phyloP scores from a whole-genome alignment of 495 filamentous ascomycete genomes.

The Xylaria intraflava region DNA sequence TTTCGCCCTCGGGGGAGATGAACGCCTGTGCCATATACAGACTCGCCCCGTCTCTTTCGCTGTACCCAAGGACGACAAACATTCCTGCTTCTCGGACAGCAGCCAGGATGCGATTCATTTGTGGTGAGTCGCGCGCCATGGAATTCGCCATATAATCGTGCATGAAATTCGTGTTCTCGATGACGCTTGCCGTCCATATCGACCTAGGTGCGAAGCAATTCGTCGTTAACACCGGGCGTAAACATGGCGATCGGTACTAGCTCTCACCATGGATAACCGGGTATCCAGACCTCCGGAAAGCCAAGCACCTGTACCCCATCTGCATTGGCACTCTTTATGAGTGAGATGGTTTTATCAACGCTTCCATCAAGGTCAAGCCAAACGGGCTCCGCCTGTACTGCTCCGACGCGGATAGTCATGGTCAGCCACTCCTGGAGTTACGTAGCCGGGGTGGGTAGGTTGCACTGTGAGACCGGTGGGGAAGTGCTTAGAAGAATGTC shows the following conservation, averaged over 20 bases:
- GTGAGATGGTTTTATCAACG: conserved; percentile 45
- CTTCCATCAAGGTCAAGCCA: conserved; percentile 48
- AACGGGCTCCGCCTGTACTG: conserved; percentile 47
- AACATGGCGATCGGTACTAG: conserved; percentile 31
- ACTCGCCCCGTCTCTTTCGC: conserved; percentile 39
- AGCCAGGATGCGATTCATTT: conserved; percentile 43
- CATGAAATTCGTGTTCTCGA: conserved; percentile 38
- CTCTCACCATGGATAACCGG: conserved; percentile 51
- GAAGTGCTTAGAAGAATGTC: too few species aligned
- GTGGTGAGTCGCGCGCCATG: conserved; percentile 34
- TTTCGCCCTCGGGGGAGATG: conserved; percentile 41
- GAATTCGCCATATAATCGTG: conserved; percentile 48
- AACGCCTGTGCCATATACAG: conserved; percentile 53
- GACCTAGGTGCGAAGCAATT: conserved; percentile 24
- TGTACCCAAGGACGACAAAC: conserved; percentile 47
- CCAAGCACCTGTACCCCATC: conserved; percentile 46
- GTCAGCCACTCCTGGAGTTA: neutral
- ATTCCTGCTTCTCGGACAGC: conserved; percentile 39
- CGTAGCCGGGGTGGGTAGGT: too few species aligned
- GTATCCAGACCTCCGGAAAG: conserved; percentile 53
- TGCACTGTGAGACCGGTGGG: too few species aligned
- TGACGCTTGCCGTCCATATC: conserved; percentile 27
- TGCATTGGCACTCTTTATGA: conserved; percentile 45
- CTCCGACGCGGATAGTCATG: conserved; percentile 34
- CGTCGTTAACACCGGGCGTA: conserved; percentile 15